Evolutionary conservation across 192 early-diverging fungal species (phyloP), one percentile per base, ranked within the genome.

Genomic region (Thoreauomyces humboldtii): DNA sequence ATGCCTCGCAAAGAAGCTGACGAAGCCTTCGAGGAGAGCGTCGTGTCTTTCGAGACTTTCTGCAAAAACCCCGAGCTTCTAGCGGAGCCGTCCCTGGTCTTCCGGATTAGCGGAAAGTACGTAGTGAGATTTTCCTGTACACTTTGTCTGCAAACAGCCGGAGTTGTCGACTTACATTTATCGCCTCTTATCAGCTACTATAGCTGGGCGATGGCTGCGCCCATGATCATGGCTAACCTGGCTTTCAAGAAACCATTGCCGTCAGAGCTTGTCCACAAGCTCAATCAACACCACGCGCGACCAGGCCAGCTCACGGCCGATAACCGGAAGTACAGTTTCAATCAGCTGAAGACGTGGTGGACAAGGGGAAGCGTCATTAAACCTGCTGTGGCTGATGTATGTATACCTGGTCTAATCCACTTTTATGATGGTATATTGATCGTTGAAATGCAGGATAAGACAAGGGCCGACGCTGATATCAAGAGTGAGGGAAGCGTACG

Each of bases 201-300:
- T 52, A 73, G 78, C 51, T 84, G 89, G 86, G 36, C 63, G 15
- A 63, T 76, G 3, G 84, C 87, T 11, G 81, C 74, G 11, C 88
- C 90, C 21, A 70, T 87, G 28, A 63, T 93, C 22, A 65, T 77
- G 1, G 75, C 86, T 7, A 67, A 81, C 7, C 62, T 85, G 4
- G 77, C 83, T 0, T 89, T 82, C 70, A 72, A 79, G 19, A 77
- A 85, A 59, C 73, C 77, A 1, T 70, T 90, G 28, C 48, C 77
- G 11, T 80, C 75, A 4, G 63, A 73, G 0, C 22, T 67, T 27
- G 55, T 35, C 4, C 59, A 65, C 15, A 36, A 62, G 31, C 21
- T 63, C 19, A 19, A 27, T 24, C 51, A 57, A 15, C 27, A n/a
- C 12, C 53, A 62, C 12, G 12, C 27, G 17, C 11, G 51, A 7